Percentiles rank a stretch among this genome's conserved stretches.
Conservation (phyloP, 2,329 filamentous ascomycete species). For the Rhynchosporium secalis region DNA sequence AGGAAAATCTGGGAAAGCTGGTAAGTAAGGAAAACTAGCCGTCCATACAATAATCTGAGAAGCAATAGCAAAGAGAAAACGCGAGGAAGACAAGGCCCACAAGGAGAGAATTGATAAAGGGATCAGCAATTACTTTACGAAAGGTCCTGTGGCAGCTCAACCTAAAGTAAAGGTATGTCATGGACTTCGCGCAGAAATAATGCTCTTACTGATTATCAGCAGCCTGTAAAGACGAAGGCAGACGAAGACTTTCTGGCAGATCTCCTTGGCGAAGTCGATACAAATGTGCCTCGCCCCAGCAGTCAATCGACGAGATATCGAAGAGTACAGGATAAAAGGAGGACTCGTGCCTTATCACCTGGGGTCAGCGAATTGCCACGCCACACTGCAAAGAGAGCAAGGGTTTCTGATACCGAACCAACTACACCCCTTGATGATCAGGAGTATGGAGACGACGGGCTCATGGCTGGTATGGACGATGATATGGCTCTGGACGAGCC, state of each 20-base stretch:
- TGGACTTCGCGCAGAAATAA: background rate
- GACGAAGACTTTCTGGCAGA: conserved; percentile 85
- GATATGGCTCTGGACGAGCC: conserved; percentile 80
- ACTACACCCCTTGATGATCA: conserved; percentile 48
- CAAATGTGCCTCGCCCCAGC: conserved; percentile 65
- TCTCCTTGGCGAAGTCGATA: conserved; percentile 84
- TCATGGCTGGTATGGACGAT: conserved; percentile 59
- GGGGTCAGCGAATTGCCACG: conserved; percentile 54
- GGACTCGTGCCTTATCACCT: conserved; percentile 78
- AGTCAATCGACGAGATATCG: conserved; percentile 64
- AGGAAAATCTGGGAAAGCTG: conserved; percentile 51
- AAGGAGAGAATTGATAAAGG: conserved; percentile 85
- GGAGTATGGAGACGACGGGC: conserved; percentile 59
- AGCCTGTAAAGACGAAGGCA: conserved; percentile 78
- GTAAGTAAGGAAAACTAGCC: conserved; percentile 26
- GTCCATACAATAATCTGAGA: conserved; percentile 7
- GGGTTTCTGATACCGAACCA: conserved; percentile 51
- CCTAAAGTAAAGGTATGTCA: conserved; percentile 75
- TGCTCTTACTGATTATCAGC: conserved; percentile 30
- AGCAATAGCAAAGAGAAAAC: conserved; percentile 73
- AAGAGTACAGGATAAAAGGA: conserved; percentile 74
- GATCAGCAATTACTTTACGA: conserved; percentile 93
- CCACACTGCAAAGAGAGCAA: conserved; percentile 57
- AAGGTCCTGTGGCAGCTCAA: conserved; percentile 64
- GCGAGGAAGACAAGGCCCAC: conserved; percentile 82